phyloP scores from a whole-genome alignment of 352 stramenopile species.

The Phytophthora pini region DNA sequence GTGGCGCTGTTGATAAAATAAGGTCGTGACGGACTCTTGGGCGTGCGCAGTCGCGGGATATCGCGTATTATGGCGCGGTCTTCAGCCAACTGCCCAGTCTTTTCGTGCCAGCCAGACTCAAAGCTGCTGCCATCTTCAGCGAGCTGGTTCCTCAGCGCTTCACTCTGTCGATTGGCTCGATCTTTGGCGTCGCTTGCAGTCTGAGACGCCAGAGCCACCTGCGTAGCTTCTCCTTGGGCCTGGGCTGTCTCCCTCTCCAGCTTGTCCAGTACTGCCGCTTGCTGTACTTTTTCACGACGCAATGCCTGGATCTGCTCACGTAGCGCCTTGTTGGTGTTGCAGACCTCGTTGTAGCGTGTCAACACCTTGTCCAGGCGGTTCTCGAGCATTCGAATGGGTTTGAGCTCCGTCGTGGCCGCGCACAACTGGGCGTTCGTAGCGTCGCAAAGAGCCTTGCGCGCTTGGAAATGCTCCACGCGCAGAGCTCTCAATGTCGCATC shows the following conservation, averaged over 20 bases:
- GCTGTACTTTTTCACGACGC: constrained; percentile 81
- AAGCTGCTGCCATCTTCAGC: constrained; percentile 86
- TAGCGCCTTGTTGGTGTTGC: constrained; percentile 83
- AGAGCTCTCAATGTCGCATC: constrained; percentile 36
- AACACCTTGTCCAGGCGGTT: constrained; percentile 87
- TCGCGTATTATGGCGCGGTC: constrained; percentile 84
- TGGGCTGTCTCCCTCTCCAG: constrained; percentile 86
- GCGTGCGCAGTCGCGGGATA: constrained; percentile 66
- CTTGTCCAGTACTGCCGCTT: constrained; percentile 79
- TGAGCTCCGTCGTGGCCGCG: constrained; percentile 58
- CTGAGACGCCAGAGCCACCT: constrained; percentile 80
- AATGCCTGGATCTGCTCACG: constrained; percentile 83
- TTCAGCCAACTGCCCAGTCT: constrained; percentile 83
- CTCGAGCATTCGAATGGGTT: constrained; percentile 76
- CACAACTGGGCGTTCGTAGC: constrained; percentile 55
- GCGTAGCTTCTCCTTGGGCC: constrained; percentile 84
- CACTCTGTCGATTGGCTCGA: constrained; percentile 82
- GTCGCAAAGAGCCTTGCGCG: constrained; percentile 58
- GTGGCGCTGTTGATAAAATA: constrained; percentile 38
- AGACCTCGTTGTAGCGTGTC: constrained; percentile 86
- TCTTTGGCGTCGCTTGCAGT: constrained; percentile 84
- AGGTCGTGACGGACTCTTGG: constrained; percentile 58
- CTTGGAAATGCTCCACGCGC: constrained; percentile 52
- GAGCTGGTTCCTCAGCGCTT: constrained; percentile 74
- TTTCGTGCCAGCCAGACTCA: constrained; percentile 85